phyloP scores from a whole-genome alignment of 345 rosid genomes.

The Citrus medica region DNA sequence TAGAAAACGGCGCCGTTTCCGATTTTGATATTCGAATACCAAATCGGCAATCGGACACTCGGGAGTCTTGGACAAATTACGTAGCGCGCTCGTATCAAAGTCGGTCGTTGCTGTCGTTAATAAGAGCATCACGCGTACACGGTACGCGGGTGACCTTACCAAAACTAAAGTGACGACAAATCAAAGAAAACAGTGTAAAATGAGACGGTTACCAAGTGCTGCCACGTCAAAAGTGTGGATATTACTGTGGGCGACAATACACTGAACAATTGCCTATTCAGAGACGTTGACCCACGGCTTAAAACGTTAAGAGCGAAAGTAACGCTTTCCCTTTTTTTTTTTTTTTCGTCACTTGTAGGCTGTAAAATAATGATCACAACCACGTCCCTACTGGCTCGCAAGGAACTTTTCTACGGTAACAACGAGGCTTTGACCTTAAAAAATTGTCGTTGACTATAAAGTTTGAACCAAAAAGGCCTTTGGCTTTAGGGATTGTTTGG shows the following conservation, averaged over 20 bases:
- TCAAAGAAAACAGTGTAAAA: not conserved
- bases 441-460: not conserved
- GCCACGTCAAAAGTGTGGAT: not conserved
- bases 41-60: too few species aligned
- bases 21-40: too few species aligned
- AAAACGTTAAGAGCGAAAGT: too few species aligned
- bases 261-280: not conserved
- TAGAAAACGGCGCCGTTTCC: too few species aligned
- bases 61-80: too few species aligned
- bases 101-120: not conserved
- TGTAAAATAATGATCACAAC: not conserved
- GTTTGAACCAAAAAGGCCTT: not conserved
- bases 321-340: too few species aligned
- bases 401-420: not conserved
- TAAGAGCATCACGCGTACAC: not conserved
- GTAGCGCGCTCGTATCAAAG: too few species aligned
- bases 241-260: not conserved
- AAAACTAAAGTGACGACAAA: not conserved
- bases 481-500: not conserved
- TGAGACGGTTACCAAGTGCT: not conserved
- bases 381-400: not conserved
- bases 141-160: not conserved
- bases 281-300: not conserved
- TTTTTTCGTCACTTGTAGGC: not conserved
- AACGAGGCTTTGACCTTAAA: not conserved